Percentiles rank a stretch among this genome's conserved stretches.
phyloP scores from a whole-genome alignment of 371 early-diverging fungal species.

The Mucor saturninus region DNA sequence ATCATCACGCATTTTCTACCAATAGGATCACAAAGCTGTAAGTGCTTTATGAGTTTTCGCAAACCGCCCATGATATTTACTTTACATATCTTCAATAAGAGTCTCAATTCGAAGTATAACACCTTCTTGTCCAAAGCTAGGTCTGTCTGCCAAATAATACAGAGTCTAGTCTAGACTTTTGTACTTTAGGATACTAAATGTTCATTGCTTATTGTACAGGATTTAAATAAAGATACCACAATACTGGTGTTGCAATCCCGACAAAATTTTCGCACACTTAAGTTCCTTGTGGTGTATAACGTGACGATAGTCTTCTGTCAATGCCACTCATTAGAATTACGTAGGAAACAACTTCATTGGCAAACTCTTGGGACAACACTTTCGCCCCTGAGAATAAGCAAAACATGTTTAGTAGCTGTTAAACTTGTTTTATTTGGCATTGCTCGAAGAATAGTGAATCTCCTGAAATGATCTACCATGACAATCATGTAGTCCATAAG shows the following conservation, averaged over 20 bases:
- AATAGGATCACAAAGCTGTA: constrained; percentile 2
- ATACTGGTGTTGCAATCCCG: constrained; percentile 1
- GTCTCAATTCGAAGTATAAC: constrained; percentile 5
- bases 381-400: constrained; percentile 7
- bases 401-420: constrained; percentile 1
- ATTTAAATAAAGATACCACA: constrained; percentile 11
- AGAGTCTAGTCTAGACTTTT: constrained; percentile 9
- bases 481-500: constrained; percentile 11
- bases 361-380: constrained; percentile 2
- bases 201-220: constrained; percentile 7
- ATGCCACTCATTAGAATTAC: constrained; percentile 9
- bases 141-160: constrained; percentile 15
- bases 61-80: constrained; percentile 1
- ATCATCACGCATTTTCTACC: constrained; percentile 8
- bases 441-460: constrained; percentile 10
- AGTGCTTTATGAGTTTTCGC: not conserved
- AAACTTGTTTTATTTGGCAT: constrained; percentile 1
- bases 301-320: constrained; percentile 1
- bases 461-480: constrained; percentile 10
- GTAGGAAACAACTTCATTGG: not conserved
- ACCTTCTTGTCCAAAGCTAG: not conserved
- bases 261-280: constrained; percentile 1
- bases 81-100: constrained; percentile 6
- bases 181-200: constrained; percentile 7
- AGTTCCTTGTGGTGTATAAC: constrained; percentile 6